A percentile compares a stretch with the other conserved stretches of the same genome.
Evolutionary conservation across 768 basidiomycete genomes (phyloP).

Genomic region (Candolleomyces efflorescens): DNA sequence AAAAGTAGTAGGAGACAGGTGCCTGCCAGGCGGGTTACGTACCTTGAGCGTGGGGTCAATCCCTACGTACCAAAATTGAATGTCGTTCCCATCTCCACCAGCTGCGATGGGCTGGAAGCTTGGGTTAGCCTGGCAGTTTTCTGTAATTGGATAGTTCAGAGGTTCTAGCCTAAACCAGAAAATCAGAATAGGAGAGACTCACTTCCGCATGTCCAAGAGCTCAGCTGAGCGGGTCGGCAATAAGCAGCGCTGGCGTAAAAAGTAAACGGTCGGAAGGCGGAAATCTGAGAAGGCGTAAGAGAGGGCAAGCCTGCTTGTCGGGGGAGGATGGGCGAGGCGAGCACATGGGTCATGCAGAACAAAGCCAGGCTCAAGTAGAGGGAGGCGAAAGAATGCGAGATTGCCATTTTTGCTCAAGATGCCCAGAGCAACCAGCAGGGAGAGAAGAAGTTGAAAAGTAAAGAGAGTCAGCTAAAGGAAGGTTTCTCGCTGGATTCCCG

Average conservation of each 20-base stretch:
- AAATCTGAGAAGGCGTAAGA: constrained; percentile 37
- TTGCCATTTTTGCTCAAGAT: neutral
- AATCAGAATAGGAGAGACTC: neutral
- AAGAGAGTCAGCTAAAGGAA: neutral
- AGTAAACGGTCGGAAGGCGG: constrained; percentile 41
- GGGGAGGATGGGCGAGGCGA: neutral
- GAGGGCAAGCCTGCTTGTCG: constrained; percentile 25
- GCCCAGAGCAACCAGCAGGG: no score
- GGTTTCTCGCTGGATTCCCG: neutral
- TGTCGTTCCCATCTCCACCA: constrained; percentile 41
- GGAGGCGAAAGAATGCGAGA: neutral
- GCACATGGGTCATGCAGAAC: neutral
- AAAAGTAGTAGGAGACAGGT: neutral
- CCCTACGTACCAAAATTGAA: constrained; percentile 47
- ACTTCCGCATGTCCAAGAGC: constrained; percentile 51
- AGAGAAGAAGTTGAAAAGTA: neutral
- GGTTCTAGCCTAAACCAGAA: neutral
- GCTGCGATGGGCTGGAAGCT: constrained; percentile 45
- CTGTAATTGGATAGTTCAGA: constrained; percentile 19
- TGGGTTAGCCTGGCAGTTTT: constrained; percentile 42
- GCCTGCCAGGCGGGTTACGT: neutral
- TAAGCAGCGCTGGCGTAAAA: constrained; percentile 49
- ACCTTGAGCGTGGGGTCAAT: constrained; percentile 32
- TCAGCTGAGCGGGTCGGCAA: constrained; percentile 38
- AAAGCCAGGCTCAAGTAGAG: neutral